These are phyloP conservation scores for Heliamphora exappendiculata DNA, from an alignment of 148 eudicot species.

Conservation along the genomic window DNA sequence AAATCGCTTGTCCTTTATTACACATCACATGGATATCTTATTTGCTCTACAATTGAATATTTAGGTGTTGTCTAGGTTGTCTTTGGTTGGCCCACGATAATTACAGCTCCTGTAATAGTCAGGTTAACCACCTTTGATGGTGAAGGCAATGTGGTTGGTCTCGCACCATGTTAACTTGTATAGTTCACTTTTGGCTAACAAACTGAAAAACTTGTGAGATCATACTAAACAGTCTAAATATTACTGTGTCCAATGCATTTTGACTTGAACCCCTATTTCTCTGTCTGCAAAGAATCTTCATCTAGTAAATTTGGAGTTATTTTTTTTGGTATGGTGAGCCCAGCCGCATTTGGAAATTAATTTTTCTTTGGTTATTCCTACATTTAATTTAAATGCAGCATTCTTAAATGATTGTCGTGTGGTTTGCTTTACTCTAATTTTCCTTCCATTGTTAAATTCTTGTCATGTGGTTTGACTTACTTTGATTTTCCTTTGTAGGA, in stretches of 20 bases:
- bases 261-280: not conserved
- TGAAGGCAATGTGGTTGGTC: not conserved
- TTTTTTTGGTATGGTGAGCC: not conserved
- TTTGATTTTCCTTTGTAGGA: constrained; percentile 34
- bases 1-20: not conserved
- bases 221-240: not conserved
- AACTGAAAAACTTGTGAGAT: not conserved
- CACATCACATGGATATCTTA: not conserved
- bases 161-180: not conserved
- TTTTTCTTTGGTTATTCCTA: not conserved
- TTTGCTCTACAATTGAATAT: not conserved
- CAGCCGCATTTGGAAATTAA: not conserved
- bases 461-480: not conserved
- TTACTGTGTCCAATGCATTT: not conserved
- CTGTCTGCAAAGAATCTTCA: not conserved
- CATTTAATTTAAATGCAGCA: not conserved
- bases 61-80: not conserved
- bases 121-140: not conserved
- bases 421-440: not conserved
- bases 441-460: not conserved
- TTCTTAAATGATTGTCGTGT: not conserved
- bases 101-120: not conserved
- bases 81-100: not conserved
- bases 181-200: not conserved
- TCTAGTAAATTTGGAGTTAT: not conserved